Percentiles rank a stretch among this genome's conserved stretches.
phyloP scores from a whole-genome alignment of 192 early-diverging fungal species.

The Backusella westeae region DNA sequence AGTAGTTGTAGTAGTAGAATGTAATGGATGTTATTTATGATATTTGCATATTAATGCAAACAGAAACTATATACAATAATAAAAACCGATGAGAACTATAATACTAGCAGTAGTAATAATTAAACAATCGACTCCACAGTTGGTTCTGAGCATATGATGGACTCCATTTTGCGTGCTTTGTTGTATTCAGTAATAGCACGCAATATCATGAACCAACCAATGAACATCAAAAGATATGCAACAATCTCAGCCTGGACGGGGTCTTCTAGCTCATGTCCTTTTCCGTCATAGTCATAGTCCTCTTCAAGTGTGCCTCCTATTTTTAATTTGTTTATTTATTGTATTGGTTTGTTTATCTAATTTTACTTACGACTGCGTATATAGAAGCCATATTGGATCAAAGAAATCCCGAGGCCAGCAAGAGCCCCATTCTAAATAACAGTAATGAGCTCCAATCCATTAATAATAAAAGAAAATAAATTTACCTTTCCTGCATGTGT shows the following conservation, averaged over 20 bases:
- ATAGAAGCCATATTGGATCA: conserved; percentile 72
- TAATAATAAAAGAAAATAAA: background rate
- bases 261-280: conserved; percentile 9
- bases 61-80: background rate
- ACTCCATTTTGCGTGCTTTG: conserved; percentile 63
- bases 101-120: background rate
- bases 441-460: background rate
- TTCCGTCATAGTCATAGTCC: conserved; percentile 26
- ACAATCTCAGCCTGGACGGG: conserved; percentile 29
- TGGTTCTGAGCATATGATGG: conserved; percentile 42
- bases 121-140: background rate
- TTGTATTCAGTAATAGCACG: conserved; percentile 67
- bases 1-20: conserved; percentile 5
- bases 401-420: conserved; percentile 73
- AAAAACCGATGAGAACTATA: background rate
- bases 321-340: background rate
- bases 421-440: conserved; percentile 58
- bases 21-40: background rate
- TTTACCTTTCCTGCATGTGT: conserved; percentile 74
- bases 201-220: conserved; percentile 70
- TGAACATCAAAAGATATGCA: conserved; percentile 67
- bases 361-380: conserved; percentile 43
- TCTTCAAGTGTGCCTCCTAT: conserved; percentile 34
- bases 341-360: background rate
- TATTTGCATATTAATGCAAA: background rate